Percentiles rank a stretch among this genome's conserved stretches.
Conservation (phyloP, 1,139 yeast genomes). For the Wickerhamiella infanticola region DNA sequence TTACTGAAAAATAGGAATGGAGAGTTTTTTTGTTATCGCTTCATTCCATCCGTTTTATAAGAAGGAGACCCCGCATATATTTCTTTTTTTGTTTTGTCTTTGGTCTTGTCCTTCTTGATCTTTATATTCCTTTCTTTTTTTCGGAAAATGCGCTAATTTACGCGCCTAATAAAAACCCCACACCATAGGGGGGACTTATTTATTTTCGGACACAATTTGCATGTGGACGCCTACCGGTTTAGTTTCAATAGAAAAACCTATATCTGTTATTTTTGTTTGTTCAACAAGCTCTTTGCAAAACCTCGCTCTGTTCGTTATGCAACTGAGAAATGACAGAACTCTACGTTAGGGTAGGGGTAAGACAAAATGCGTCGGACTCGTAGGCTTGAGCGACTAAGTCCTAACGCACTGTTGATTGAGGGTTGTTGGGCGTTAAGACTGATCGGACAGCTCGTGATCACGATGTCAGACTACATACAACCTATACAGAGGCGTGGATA, state of each 20-base stretch:
- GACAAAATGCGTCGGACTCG: no score
- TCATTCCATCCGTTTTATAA: neutral
- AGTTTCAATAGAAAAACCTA: neutral
- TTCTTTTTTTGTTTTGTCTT: neutral
- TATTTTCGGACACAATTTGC: conserved; percentile 1
- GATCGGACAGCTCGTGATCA: no score
- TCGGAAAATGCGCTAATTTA: neutral
- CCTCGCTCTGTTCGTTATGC: no score
- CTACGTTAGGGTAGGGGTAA: no score
- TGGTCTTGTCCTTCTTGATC: neutral
- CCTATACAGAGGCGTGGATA: no score
- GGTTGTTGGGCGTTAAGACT: no score
- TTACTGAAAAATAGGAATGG: neutral
- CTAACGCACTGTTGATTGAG: no score
- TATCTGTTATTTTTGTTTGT: no score
- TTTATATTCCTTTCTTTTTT: neutral
- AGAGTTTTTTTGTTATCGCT: neutral
- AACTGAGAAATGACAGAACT: no score
- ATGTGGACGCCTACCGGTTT: neutral
- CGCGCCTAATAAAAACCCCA: neutral
- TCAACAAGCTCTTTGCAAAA: no score
- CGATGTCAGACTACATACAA: no score
- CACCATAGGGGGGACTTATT: neutral
- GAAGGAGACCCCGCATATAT: neutral
- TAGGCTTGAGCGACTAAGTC: no score